These are phyloP conservation scores for Paramecium biaurelia DNA, from an alignment of 73 alveolate species.

Conservation along the genomic window DNA sequence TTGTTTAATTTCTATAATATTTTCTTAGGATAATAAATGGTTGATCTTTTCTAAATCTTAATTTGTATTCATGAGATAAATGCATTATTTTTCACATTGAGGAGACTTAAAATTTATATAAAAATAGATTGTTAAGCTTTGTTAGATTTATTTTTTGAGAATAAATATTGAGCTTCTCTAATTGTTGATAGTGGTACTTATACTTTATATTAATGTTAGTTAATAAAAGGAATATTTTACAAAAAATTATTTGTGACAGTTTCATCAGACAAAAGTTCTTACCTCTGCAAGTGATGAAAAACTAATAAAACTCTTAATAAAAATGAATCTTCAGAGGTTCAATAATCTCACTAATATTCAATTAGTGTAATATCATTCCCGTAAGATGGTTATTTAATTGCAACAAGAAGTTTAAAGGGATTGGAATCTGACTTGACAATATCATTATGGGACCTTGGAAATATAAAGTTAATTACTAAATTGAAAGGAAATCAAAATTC, in stretches of 20 bases:
- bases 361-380: background rate
- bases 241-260: background rate
- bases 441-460: background rate
- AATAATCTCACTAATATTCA: background rate
- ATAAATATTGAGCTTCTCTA: too few species aligned
- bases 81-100: too few species aligned
- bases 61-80: too few species aligned
- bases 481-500: background rate
- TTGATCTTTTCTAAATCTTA: background rate
- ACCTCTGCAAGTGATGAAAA: background rate
- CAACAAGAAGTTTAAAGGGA: background rate
- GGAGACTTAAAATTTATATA: too few species aligned
- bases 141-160: too few species aligned
- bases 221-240: too few species aligned
- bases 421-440: background rate
- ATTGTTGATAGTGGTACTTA: too few species aligned
- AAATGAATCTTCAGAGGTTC: background rate
- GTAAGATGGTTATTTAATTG: background rate
- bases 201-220: too few species aligned
- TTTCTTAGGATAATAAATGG: background rate
- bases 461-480: background rate
- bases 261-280: background rate
- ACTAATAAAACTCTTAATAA: background rate
- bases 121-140: too few species aligned
- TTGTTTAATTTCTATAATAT: background rate